Conservation (phyloP, 257 asterid species). For the Nicotiana knightiana region DNA sequence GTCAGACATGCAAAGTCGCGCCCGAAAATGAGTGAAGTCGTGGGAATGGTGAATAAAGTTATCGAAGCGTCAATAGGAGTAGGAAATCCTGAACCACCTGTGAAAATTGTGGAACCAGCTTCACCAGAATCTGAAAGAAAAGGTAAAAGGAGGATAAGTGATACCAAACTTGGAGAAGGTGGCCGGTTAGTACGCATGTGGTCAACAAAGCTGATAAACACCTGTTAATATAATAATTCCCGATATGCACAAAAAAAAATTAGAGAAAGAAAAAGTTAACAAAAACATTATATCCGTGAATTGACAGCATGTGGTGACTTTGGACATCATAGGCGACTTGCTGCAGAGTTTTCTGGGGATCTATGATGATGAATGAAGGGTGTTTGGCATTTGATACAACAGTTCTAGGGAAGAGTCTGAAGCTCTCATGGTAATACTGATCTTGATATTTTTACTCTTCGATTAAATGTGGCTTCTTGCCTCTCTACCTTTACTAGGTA, state of each 20-base stretch:
- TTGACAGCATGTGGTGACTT: not conserved
- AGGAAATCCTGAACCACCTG: conserved; percentile 46
- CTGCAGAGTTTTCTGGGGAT: not conserved
- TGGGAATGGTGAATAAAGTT: conserved; percentile 64
- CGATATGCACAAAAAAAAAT: not conserved
- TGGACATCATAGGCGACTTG: not conserved
- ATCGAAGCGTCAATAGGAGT: conserved; percentile 41
- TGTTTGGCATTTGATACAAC: not conserved
- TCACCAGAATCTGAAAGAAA: conserved; percentile 26
- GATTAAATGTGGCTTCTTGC: not conserved
- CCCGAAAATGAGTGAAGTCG: conserved; percentile 90
- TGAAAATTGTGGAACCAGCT: conserved; percentile 23
- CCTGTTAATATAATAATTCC: not conserved
- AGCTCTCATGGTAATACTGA: not conserved
- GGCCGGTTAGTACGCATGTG: conserved; percentile 50
- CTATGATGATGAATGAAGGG: not conserved
- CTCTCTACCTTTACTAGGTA: no score
- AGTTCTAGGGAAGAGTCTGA: not conserved
- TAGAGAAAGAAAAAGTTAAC: not conserved
- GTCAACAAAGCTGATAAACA: conserved; percentile 34
- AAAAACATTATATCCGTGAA: not conserved
- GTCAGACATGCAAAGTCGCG: conserved; percentile 60
- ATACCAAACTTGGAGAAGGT: conserved; percentile 40
- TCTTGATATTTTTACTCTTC: not conserved
- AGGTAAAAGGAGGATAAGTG: conserved; percentile 49